phyloP scores from a whole-genome alignment of 2,329 filamentous ascomycete genomes.

The Thelonectria olida region DNA sequence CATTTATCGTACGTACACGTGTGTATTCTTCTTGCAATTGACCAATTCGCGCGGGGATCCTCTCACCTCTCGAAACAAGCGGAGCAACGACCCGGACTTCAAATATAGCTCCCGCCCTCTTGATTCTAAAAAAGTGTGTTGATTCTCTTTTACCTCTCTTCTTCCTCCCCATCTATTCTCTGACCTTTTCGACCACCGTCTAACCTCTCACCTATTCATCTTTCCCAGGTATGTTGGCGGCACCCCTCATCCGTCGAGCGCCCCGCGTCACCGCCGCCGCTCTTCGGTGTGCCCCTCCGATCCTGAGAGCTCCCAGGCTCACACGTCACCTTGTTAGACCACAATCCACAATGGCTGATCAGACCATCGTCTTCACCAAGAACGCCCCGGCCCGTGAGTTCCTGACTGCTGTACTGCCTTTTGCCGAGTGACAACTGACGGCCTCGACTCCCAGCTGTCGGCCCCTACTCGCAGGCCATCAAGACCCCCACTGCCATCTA shows the following conservation, averaged over 20 bases:
- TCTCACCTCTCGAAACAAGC: constrained; percentile 11
- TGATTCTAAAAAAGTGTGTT: constrained; percentile 15
- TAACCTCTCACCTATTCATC: neutral
- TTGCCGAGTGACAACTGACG: constrained; percentile 10
- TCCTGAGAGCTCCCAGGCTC: constrained; percentile 37
- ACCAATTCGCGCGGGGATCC: constrained; percentile 8
- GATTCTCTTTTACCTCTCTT: neutral
- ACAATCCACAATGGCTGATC: constrained; percentile 56
- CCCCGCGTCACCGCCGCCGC: constrained; percentile 32
- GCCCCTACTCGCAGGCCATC: constrained; percentile 74
- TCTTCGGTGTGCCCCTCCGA: constrained; percentile 29
- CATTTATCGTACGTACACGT: neutral
- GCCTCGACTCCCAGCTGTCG: constrained; percentile 57
- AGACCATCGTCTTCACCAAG: constrained; percentile 64
- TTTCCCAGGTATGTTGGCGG: constrained; percentile 33
- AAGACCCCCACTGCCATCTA: constrained; percentile 73
- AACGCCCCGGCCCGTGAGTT: constrained; percentile 67
- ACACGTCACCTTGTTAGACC: constrained; percentile 43
- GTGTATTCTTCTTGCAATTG: constrained; percentile 8
- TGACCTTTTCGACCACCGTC: neutral
- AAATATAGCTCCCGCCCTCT: constrained; percentile 17
- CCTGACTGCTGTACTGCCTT: neutral
- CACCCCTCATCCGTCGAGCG: constrained; percentile 32
- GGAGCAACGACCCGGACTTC: constrained; percentile 19
- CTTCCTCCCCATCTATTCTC: neutral